Base-by-base conservation (phyloP, 2,329 filamentous ascomycete genomes). In the Xylaria sp. region DNA sequence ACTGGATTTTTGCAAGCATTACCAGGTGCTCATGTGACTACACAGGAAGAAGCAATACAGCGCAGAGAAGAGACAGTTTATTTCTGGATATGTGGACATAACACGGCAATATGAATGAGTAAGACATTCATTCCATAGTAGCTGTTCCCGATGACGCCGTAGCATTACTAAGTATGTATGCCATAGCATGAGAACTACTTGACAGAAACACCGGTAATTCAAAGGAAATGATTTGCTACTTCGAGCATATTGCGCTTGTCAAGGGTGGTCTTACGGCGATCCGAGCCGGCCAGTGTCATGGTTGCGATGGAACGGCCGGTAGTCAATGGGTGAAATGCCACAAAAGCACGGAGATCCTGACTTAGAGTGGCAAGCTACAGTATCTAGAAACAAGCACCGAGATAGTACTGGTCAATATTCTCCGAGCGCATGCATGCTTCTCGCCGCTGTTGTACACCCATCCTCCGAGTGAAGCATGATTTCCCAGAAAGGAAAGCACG, bases 401-500 rank as follows among this genome's bases (percentile, higher is more conserved):
- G 59, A 41, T 25, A 45, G 52, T 36, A 45, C 62, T 60, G 60
- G 52, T 30, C 15, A 58, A 68, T 68, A 68, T 65, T 65, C 62
- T 66, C 66, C 67, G 67, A 70, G 23, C 20, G 30, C 28, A 43
- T 64, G 64, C 53, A 62, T 18, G 58, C 39, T 9, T 48, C 8
- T 58, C 46, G 45, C 59, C 41, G 28, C 63, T 69, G 63, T 15
- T 57, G 63, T 65, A 46, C 58, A 32, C 41, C 50, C 52, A 43
- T 28, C 56, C 57, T 48, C 61, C 30, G 41, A 46, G 36, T 34
- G 60, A 50, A 34, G 55, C 59, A 66, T 59, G n/a, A 59, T 65
- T 67, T 68, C 68, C 68, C 20, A 53, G 48, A 62, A 65, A 36
- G 63, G 68, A 69, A 69, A 60, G 28, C 48, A 46, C 46, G n/a